Percentiles rank a stretch among this genome's conserved stretches.
Conservation (phyloP, 192 early-diverging fungal species). For the Thamnidium elegans region DNA sequence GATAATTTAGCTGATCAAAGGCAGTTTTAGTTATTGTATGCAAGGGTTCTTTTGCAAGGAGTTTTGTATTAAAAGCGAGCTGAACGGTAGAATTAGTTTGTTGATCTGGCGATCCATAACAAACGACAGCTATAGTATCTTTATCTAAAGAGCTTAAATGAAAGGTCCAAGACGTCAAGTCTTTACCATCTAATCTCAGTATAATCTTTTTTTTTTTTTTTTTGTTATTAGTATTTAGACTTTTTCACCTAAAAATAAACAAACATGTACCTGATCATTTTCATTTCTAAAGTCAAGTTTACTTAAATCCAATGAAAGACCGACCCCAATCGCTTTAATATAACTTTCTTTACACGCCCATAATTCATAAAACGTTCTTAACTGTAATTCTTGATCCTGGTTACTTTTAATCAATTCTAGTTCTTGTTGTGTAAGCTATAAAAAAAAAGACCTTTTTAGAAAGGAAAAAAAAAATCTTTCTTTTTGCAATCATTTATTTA, state of each 20-base stretch:
- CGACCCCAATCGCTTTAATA: conserved; percentile 25
- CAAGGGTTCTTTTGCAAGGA: conserved; percentile 9
- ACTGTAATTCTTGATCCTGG: neutral
- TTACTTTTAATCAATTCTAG: neutral
- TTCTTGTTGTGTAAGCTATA: conserved; percentile 3
- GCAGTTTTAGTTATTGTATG: neutral
- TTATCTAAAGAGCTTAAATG: conserved; percentile 20
- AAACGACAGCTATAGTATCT: conserved; percentile 11
- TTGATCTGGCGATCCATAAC: conserved; percentile 6
- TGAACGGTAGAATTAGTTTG: neutral
- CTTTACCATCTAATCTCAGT: neutral
- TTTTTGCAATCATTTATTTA: conserved; percentile 11
- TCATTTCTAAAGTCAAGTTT: conserved; percentile 14
- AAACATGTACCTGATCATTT: conserved; percentile 1
- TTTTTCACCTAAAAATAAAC: neutral
- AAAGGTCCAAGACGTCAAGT: conserved; percentile 10
- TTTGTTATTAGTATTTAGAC: neutral
- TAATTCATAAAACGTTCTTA: conserved; percentile 20
- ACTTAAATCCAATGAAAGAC: conserved; percentile 13
- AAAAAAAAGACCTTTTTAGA: neutral
- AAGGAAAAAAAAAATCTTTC: conserved; percentile 3
- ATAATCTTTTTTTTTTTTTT: neutral
- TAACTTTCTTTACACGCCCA: conserved; percentile 31
- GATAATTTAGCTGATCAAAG: conserved; percentile 9
- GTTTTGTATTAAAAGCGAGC: neutral